Conservation (phyloP, 2,329 filamentous ascomycete genomes). For the Myriosclerotinia scirpicola region DNA sequence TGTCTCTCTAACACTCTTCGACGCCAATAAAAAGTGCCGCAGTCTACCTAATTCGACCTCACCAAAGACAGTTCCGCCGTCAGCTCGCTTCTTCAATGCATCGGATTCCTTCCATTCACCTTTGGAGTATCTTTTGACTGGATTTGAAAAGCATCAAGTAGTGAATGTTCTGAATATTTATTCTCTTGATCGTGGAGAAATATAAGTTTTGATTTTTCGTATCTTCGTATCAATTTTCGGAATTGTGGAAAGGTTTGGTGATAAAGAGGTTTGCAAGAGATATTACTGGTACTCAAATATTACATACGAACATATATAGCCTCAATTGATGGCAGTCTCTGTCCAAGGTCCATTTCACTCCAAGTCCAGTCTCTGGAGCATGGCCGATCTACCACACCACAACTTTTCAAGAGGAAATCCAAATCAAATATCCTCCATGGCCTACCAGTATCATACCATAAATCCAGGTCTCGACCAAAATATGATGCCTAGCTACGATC, state of each 20-base stretch:
- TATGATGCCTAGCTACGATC: constrained; percentile 37
- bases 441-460: constrained; percentile 38
- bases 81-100: constrained; percentile 22
- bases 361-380: constrained; percentile 39
- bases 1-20: constrained; percentile 12
- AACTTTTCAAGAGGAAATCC: constrained; percentile 34
- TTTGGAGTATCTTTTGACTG: background rate
- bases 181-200: constrained; percentile 1
- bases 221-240: background rate
- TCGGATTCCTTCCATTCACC: constrained; percentile 13
- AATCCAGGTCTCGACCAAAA: constrained; percentile 34
- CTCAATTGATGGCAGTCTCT: constrained; percentile 41
- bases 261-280: background rate
- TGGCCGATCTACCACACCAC: constrained; percentile 34
- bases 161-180: constrained; percentile 17
- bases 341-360: constrained; percentile 37
- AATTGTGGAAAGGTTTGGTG: constrained; percentile 7
- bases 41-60: constrained; percentile 16
- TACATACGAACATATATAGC: constrained; percentile 25
- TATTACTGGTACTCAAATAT: constrained; percentile 24
- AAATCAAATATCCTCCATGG: constrained; percentile 33
- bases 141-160: constrained; percentile 18
- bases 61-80: constrained; percentile 7
- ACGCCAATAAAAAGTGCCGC: constrained; percentile 24
- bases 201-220: background rate